Conservation (phyloP, 768 basidiomycete species). For the Phlebiopsis flavidoalba region DNA sequence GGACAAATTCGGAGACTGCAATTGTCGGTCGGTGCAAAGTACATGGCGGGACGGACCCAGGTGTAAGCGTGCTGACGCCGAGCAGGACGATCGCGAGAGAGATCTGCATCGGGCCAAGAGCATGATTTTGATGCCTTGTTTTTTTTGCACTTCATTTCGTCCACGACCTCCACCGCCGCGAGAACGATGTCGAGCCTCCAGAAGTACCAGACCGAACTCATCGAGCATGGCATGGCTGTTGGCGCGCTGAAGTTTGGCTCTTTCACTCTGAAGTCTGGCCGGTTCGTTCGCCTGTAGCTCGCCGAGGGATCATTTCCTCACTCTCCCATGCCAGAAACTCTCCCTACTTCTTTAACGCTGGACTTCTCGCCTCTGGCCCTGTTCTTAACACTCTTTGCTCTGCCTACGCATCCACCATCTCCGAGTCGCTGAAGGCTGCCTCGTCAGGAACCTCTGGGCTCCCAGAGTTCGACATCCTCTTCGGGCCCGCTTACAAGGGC, state of each 20-base stretch:
- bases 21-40: background rate
- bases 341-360: slow-evolving; percentile 98
- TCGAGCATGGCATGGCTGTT: slow-evolving; percentile 59
- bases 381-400: slow-evolving; percentile 72
- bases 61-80: background rate
- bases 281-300: slow-evolving; percentile 44
- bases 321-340: slow-evolving; percentile 50
- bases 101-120: background rate
- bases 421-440: slow-evolving; percentile 39
- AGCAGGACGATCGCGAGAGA: background rate
- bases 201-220: slow-evolving; percentile 58
- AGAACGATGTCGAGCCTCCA: slow-evolving; percentile 27
- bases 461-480: slow-evolving; percentile 72
- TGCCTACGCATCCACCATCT: slow-evolving; percentile 82
- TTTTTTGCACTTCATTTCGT: background rate
- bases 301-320: slow-evolving; percentile 2
- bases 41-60: background rate
- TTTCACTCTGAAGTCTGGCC: slow-evolving; percentile 93
- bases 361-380: slow-evolving; percentile 77
- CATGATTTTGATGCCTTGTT: background rate
- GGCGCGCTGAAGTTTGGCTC: slow-evolving; percentile 85
- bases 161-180: background rate
- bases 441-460: slow-evolving; percentile 21
- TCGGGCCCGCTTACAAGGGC: slow-evolving; percentile 97
- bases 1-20: background rate